A percentile compares a stretch with the other conserved stretches of the same genome.
These are phyloP conservation scores for Phenoliferia sp. DNA, from an alignment of 1,284 basidiomycete genomes.

Conservation along the genomic window DNA sequence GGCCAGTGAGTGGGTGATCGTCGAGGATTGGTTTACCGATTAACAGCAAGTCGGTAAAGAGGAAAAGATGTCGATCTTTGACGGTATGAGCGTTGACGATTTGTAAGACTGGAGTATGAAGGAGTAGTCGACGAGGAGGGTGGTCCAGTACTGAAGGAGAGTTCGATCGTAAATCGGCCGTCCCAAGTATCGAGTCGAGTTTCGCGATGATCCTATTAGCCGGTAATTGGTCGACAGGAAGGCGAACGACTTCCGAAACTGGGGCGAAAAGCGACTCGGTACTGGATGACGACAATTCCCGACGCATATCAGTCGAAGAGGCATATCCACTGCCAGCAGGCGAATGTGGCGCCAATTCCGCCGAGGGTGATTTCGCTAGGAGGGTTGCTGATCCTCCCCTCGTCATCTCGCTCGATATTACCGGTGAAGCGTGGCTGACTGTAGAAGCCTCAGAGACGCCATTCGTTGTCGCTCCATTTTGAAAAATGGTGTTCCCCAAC, in stretches of 20 bases:
- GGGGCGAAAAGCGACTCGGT: neutral
- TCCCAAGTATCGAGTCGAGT: slow-evolving; percentile 25
- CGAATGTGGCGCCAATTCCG: slow-evolving; percentile 1
- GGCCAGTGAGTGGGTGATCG: slow-evolving; percentile 43
- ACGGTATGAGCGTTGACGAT: slow-evolving; percentile 89
- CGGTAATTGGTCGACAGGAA: slow-evolving; percentile 17
- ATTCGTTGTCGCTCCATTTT: neutral
- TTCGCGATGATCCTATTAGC: slow-evolving; percentile 22
- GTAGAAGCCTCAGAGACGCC: neutral
- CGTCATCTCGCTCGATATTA: neutral
- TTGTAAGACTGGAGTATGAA: slow-evolving; percentile 83
- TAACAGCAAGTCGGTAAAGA: slow-evolving; percentile 90
- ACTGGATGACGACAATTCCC: slow-evolving; percentile 6
- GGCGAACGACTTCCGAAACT: neutral
- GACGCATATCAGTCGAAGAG: slow-evolving; percentile 15
- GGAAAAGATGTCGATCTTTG: slow-evolving; percentile 91
- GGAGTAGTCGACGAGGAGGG: slow-evolving; percentile 75
- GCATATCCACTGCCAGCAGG: slow-evolving; percentile 18
- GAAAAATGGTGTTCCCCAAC: slow-evolving; percentile 1
- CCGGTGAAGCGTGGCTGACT: neutral
- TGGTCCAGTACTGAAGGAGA: slow-evolving; percentile 55
- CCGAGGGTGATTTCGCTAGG: slow-evolving; percentile 13
- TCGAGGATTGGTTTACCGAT: slow-evolving; percentile 55
- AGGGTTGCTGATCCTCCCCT: neutral
- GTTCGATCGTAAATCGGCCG: neutral